Percentiles rank a stretch among this genome's conserved stretches.
phyloP scores from a whole-genome alignment of 805 yeast species.

The Tanozyma kutaoensis region DNA sequence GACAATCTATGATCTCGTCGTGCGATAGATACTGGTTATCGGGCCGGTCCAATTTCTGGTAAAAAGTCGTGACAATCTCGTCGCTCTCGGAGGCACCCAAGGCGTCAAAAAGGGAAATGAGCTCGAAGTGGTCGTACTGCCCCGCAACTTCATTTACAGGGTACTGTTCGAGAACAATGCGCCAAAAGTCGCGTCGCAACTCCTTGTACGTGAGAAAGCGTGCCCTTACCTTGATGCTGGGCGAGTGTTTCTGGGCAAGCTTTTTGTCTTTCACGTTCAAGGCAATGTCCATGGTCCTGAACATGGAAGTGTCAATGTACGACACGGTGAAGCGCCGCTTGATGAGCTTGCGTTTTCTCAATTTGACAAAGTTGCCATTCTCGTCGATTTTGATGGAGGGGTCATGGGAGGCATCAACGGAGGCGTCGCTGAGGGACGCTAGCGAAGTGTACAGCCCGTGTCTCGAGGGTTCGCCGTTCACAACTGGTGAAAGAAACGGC shows the following conservation, averaged over 20 bases:
- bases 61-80: constrained; percentile 40
- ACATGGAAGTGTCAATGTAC: constrained; percentile 25
- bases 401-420: background rate
- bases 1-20: constrained; percentile 32
- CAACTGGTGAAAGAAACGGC: too few relatives aligned
- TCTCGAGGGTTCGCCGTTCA: too few relatives aligned
- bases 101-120: constrained; percentile 50
- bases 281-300: constrained; percentile 26
- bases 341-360: constrained; percentile 15
- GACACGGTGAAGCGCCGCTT: constrained; percentile 13
- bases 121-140: constrained; percentile 42
- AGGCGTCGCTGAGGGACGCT: constrained; percentile 3
- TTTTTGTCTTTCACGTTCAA: constrained; percentile 17
- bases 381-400: constrained; percentile 10
- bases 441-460: too few relatives aligned
- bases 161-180: constrained; percentile 41
- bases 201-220: constrained; percentile 54
- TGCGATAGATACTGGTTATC: too few relatives aligned
- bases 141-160: constrained; percentile 22
- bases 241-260: constrained; percentile 27
- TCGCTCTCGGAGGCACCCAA: constrained; percentile 41
- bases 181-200: constrained; percentile 61
- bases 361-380: constrained; percentile 17
- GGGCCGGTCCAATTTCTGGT: constrained; percentile 33
- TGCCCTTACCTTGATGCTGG: constrained; percentile 45